phyloP scores from a whole-genome alignment of 805 yeast genomes.

The Lipomyces japonicus region DNA sequence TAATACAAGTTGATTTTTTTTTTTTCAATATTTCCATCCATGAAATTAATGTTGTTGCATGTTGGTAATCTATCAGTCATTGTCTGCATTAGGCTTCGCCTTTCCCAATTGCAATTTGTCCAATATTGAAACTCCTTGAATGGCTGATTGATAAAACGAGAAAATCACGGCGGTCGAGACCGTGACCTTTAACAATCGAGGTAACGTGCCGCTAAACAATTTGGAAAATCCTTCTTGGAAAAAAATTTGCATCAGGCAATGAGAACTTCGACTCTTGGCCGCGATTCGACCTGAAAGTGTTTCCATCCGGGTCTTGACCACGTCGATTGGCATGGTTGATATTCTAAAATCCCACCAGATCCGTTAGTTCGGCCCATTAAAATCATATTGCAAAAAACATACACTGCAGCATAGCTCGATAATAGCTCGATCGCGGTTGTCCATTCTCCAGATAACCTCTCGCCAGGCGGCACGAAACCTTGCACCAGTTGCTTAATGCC shows the following conservation, averaged over 20 bases:
- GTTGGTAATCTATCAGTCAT: too few species aligned
- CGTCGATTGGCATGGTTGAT: constrained; percentile 88
- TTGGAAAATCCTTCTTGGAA: constrained; percentile 40
- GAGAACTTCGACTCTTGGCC: constrained; percentile 37
- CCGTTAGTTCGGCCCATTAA: not conserved
- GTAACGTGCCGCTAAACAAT: constrained; percentile 18
- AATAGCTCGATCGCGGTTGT: constrained; percentile 32
- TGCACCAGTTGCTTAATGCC: constrained; percentile 59
- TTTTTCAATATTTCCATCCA: too few species aligned
- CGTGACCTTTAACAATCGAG: constrained; percentile 17
- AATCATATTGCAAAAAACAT: not conserved
- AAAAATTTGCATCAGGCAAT: constrained; percentile 38
- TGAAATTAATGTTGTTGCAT: too few species aligned
- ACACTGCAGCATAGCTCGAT: constrained; percentile 23
- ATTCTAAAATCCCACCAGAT: constrained; percentile 60
- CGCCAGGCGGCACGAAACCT: constrained; percentile 49
- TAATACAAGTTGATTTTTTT: too few species aligned
- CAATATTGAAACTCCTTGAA: not conserved
- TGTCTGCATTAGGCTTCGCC: too few species aligned
- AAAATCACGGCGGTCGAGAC: constrained; percentile 19
- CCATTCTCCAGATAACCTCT: constrained; percentile 53
- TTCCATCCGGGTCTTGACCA: constrained; percentile 94
- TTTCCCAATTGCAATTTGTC: too few species aligned
- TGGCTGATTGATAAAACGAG: constrained; percentile 11
- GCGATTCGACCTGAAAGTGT: constrained; percentile 43